These are phyloP conservation scores for Alternaria sp. DNA, from an alignment of 2,329 filamentous ascomycete species.

Conservation along the genomic window DNA sequence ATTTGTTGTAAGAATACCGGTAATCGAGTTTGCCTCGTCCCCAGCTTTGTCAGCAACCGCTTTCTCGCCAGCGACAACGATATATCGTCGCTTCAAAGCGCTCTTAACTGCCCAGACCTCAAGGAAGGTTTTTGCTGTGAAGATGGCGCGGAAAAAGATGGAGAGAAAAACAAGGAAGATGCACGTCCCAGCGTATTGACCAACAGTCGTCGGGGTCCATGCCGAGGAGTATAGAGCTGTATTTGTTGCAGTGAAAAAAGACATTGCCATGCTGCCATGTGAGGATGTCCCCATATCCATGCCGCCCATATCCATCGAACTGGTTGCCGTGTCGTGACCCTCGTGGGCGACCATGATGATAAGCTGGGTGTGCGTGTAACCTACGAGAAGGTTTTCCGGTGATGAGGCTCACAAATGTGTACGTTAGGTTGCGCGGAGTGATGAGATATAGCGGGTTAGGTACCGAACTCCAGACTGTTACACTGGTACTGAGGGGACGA, in stretches of 20 bases:
- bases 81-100: constrained; percentile 78
- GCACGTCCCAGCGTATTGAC: constrained; percentile 85
- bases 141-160: constrained; percentile 71
- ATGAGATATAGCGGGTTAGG: constrained; percentile 18
- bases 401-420: constrained; percentile 5
- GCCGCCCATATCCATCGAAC: constrained; percentile 27
- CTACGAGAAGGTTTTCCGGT: not conserved
- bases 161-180: constrained; percentile 86
- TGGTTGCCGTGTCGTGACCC: constrained; percentile 31
- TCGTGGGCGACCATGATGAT: constrained; percentile 47
- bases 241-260: constrained; percentile 70
- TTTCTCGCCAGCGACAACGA: constrained; percentile 73
- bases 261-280: constrained; percentile 60
- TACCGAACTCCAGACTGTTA: constrained; percentile 46
- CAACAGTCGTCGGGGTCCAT: constrained; percentile 77
- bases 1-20: constrained; percentile 73
- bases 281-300: constrained; percentile 35
- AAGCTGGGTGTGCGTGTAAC: constrained; percentile 11
- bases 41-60: constrained; percentile 67
- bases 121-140: constrained; percentile 71
- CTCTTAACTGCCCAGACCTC: constrained; percentile 74
- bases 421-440: constrained; percentile 2
- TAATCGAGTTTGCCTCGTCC: constrained; percentile 65
- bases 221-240: constrained; percentile 71
- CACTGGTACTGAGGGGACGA: constrained; percentile 21